phyloP scores from a whole-genome alignment of 2,329 filamentous ascomycete species.

The Penicillium crustosum region DNA sequence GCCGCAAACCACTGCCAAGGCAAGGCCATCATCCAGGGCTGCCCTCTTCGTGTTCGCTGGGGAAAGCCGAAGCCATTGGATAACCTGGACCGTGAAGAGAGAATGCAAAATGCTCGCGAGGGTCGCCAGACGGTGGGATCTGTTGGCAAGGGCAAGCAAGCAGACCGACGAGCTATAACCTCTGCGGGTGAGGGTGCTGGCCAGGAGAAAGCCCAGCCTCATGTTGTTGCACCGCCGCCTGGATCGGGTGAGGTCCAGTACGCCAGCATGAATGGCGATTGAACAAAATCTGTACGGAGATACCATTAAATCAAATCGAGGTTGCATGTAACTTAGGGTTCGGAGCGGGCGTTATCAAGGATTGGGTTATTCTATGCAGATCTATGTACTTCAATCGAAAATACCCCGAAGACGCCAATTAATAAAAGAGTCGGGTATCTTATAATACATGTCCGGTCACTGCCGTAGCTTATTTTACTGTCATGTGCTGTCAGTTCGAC shows the following conservation, averaged over 20 bases:
- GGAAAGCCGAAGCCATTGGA: slow-evolving; percentile 89
- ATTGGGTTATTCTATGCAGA: slow-evolving; percentile 30
- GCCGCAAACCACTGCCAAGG: slow-evolving; percentile 85
- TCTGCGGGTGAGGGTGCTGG: slow-evolving; percentile 44
- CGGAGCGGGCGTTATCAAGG: slow-evolving; percentile 36
- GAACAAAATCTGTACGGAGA: slow-evolving; percentile 31
- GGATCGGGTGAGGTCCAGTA: slow-evolving; percentile 77
- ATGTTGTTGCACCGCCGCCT: slow-evolving; percentile 71
- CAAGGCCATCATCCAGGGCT: slow-evolving; percentile 84
- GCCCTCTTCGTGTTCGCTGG: slow-evolving; percentile 87
- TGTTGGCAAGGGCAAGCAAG: slow-evolving; percentile 45
- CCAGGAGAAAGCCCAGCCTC: slow-evolving; percentile 37
- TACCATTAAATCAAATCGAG: slow-evolving; percentile 26
- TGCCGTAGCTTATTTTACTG: background rate
- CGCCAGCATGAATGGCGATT: slow-evolving; percentile 81
- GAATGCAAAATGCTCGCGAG: slow-evolving; percentile 76
- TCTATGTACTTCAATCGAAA: slow-evolving; percentile 28
- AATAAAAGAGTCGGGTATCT: slow-evolving; percentile 39
- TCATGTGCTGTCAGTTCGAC: background rate
- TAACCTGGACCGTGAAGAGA: slow-evolving; percentile 83
- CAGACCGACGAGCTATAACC: slow-evolving; percentile 34
- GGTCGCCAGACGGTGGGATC: slow-evolving; percentile 61
- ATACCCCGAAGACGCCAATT: slow-evolving; percentile 37
- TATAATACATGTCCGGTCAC: slow-evolving; percentile 36
- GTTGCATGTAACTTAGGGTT: slow-evolving; percentile 29